These are phyloP conservation scores for Alloascoidea africana DNA, from an alignment of 805 yeast species.

Conservation along the genomic window DNA sequence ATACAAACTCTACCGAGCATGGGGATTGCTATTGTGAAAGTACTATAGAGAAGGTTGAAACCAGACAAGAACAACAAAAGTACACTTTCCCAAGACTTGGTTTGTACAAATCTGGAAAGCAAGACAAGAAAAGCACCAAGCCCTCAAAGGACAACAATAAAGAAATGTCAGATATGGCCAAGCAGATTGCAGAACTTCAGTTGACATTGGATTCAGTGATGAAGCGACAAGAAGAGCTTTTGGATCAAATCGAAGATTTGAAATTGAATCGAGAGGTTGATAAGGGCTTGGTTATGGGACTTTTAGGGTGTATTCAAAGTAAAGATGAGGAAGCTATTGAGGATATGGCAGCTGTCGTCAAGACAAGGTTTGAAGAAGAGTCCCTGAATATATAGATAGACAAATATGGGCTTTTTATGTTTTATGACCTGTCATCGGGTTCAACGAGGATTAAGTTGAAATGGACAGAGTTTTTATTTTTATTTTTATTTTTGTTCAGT, in stretches of 20 bases:
- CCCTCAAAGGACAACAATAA: background rate
- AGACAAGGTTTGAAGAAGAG: background rate
- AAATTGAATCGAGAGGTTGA: constrained; percentile 9
- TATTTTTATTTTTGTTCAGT: no score
- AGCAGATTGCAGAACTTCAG: constrained; percentile 9
- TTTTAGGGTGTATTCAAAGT: constrained; percentile 3
- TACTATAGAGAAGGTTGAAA: background rate
- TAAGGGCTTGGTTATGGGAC: constrained; percentile 3
- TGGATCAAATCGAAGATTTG: constrained; percentile 9
- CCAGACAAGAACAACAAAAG: constrained; percentile 1
- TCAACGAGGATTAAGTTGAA: no score
- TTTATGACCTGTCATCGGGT: no score
- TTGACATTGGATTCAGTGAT: constrained; percentile 8
- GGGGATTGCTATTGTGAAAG: constrained; percentile 1
- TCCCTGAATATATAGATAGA: no score
- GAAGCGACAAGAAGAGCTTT: constrained; percentile 8
- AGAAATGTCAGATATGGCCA: constrained; percentile 2
- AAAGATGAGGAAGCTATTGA: constrained; percentile 1
- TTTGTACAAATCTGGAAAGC: no score
- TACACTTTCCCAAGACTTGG: no score
- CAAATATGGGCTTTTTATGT: no score
- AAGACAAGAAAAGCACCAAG: background rate
- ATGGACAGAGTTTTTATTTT: no score
- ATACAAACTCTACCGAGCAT: background rate
- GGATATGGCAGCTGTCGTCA: background rate